Conservation (phyloP, 208 protist species). For the Trypanosoma melophagium region DNA sequence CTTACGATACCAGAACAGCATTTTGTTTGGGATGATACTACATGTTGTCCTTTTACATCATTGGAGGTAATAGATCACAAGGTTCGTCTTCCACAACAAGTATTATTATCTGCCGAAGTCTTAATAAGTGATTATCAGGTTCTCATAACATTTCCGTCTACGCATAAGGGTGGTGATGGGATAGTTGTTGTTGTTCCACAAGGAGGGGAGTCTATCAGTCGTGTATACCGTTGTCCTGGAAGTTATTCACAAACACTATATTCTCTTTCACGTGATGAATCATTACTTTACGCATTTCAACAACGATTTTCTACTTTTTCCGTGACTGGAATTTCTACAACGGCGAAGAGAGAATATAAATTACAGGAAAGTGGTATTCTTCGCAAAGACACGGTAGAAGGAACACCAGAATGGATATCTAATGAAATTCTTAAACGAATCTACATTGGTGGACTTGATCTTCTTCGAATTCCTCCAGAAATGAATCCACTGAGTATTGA, state of each 20-base stretch:
- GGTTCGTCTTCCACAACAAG: constrained; percentile 45
- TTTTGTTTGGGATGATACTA: constrained; percentile 61
- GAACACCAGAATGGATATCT: constrained; percentile 60
- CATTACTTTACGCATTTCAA: constrained; percentile 69
- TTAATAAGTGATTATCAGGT: constrained; percentile 65
- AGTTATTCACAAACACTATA: constrained; percentile 61
- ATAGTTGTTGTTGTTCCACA: constrained; percentile 65
- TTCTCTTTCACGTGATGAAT: constrained; percentile 74
- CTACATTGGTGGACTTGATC: constrained; percentile 60
- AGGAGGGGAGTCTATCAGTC: constrained; percentile 49
- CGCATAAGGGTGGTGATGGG: constrained; percentile 57
- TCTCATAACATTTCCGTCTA: constrained; percentile 56
- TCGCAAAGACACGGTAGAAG: constrained; percentile 19
- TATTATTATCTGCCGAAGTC: constrained; percentile 49
- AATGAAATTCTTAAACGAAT: constrained; percentile 62
- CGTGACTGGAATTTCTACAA: constrained; percentile 22
- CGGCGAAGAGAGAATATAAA: constrained; percentile 36
- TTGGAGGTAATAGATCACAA: constrained; percentile 14
- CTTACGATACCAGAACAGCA: constrained; percentile 40
- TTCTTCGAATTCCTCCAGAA: constrained; percentile 59
- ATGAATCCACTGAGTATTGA: constrained; percentile 43
- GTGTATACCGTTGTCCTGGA: constrained; percentile 75
- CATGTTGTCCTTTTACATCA: constrained; percentile 35
- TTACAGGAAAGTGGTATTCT: constrained; percentile 39
- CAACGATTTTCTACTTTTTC: constrained; percentile 75